Evolutionary conservation across 306 rosid species (phyloP), one percentile per base, ranked within the genome.

Genomic region (Alnus glutinosa): DNA sequence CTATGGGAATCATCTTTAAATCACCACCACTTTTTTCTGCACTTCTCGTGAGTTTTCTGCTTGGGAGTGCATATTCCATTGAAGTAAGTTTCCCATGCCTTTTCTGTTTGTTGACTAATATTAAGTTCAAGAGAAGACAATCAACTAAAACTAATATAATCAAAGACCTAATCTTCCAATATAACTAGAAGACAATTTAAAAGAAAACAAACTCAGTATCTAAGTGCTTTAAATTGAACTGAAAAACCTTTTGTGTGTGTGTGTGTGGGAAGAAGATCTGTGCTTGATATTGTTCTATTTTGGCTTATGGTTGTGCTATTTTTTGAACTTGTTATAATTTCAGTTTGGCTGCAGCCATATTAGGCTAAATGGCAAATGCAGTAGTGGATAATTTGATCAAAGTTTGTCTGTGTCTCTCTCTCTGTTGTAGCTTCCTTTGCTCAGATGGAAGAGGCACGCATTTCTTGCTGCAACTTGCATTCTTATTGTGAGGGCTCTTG

Each of bases 361-460:
- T 2, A 34, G 37, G 37, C 37, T 34, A 34, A 34, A 34, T 34
- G 37, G 37, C 13, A 51, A 48, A 6, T 58, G 15, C 5, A 23
- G 36, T 19, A 23, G 64, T 58, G 34, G 36, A 58, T 58, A 58
- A 28, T 30, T 30, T 30, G 16, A 30, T 61, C 36, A 10, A 61
- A 28, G 4, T 61, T 10, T 61, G 16, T 30, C 30, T 5, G 0
- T 23, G 15, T 75, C 32, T 47, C 47, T 42, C 6, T 6, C 23
- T 3, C 13, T 49, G 47, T 75, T n/a, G 16, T 59, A 79, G 82
- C 72, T 32, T 13, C 82, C 72, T 8, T 51, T 79, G 10, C 82
- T 79, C 48, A 71, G 82, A 59, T 79, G 82, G 82, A 79, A 79
- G 77, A 79, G 77, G n/a, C 64, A 71, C 34, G 77, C 82, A 36